Evolutionary conservation across 2,329 filamentous ascomycete genomes (phyloP).

Genomic region (Cladophialophora bantiana): DNA sequence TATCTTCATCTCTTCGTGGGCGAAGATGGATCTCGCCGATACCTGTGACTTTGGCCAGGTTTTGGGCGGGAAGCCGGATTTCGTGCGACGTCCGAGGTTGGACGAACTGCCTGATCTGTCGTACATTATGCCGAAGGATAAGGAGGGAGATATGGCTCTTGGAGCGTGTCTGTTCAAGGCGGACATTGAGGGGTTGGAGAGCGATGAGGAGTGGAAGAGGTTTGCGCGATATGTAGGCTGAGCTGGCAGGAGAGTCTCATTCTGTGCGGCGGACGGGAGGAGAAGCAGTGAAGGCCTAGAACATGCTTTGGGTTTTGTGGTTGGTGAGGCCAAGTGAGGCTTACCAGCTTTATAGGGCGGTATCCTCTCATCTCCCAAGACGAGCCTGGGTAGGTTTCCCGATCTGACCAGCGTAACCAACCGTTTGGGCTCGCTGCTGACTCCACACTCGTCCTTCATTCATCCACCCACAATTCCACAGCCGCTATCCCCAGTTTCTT

Average conservation of each 20-base stretch:
- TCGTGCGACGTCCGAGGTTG: conserved; percentile 15
- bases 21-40: conserved; percentile 14
- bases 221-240: not conserved
- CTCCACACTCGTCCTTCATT: not conserved
- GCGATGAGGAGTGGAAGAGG: conserved; percentile 17
- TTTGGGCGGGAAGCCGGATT: conserved; percentile 18
- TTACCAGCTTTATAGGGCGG: not conserved
- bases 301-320: not conserved
- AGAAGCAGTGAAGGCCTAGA: not conserved
- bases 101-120: conserved; percentile 17
- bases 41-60: conserved; percentile 17
- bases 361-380: not conserved
- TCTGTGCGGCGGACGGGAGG: not conserved
- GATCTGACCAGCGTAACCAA: not conserved
- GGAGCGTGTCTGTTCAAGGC: conserved; percentile 14
- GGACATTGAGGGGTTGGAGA: conserved; percentile 13
- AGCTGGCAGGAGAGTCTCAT: not conserved
- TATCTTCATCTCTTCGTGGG: conserved; percentile 22
- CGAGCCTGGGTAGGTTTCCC: not conserved
- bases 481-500: too few species aligned
- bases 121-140: conserved; percentile 24
- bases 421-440: not conserved
- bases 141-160: conserved; percentile 17
- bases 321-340: not conserved
- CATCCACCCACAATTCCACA: not conserved